Percentiles rank a stretch among this genome's conserved stretches.
These are phyloP conservation scores for Lodderomyces theae DNA, from an alignment of 1,139 yeast species.

Conservation along the genomic window DNA sequence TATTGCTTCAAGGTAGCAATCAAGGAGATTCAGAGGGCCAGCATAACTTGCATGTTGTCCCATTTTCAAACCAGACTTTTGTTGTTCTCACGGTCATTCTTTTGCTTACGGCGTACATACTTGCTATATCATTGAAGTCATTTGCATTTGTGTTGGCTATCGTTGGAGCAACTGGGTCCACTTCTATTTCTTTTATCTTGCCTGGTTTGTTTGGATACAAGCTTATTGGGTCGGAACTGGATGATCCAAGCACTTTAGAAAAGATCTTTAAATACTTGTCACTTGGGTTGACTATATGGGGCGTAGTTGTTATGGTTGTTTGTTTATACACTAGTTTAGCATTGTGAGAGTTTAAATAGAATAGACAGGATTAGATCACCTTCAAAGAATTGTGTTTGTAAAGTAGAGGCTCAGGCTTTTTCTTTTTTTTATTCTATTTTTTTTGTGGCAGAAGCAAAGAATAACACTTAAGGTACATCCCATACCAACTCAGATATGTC, in stretches of 20 bases:
- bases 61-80: slow-evolving; percentile 51
- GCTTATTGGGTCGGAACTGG: slow-evolving; percentile 36
- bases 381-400: too few relatives aligned
- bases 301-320: slow-evolving; percentile 39
- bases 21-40: slow-evolving; percentile 13
- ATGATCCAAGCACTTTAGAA: slow-evolving; percentile 24
- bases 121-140: slow-evolving; percentile 47
- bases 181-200: slow-evolving; percentile 55
- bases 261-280: slow-evolving; percentile 26
- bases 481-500: slow-evolving; percentile 37
- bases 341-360: slow-evolving; percentile 16
- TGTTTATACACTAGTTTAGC: slow-evolving; percentile 39
- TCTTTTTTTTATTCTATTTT: too few relatives aligned
- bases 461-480: too few relatives aligned
- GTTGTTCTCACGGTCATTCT: slow-evolving; percentile 45
- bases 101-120: slow-evolving; percentile 40
- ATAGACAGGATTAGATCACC: too few relatives aligned
- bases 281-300: slow-evolving; percentile 39
- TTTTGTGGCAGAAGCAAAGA: too few relatives aligned
- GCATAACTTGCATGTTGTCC: slow-evolving; percentile 32
- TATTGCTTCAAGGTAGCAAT: slow-evolving; percentile 10
- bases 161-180: slow-evolving; percentile 63
- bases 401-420: too few relatives aligned
- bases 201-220: slow-evolving; percentile 61
- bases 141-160: slow-evolving; percentile 56